Evolutionary conservation across 1,139 yeast genomes (phyloP).

Genomic region (Zygosaccharomyces pseudobailii): DNA sequence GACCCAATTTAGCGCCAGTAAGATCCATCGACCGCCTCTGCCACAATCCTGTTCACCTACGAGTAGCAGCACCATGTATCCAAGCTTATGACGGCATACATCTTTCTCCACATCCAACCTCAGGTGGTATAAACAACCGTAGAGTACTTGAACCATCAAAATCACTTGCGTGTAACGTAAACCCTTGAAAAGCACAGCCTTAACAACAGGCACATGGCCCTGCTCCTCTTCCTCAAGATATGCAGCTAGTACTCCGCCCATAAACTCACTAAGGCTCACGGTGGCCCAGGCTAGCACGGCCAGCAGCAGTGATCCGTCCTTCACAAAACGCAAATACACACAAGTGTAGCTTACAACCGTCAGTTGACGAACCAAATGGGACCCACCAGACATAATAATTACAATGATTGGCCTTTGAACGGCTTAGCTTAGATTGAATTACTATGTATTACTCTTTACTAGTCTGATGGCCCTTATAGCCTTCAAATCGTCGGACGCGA

Average conservation of each 20-base stretch:
- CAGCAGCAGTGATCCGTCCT: slow-evolving; percentile 13
- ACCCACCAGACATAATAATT: neutral
- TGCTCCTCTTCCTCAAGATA: slow-evolving; percentile 11
- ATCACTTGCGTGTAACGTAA: slow-evolving; percentile 15
- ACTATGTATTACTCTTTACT: neutral
- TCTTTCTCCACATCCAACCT: slow-evolving; percentile 12
- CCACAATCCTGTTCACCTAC: slow-evolving; percentile 21
- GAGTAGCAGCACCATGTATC: slow-evolving; percentile 16
- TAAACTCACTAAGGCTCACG: slow-evolving; percentile 10
- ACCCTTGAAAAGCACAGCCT: slow-evolving; percentile 12
- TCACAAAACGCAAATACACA: slow-evolving; percentile 11
- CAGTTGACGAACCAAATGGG: slow-evolving; percentile 1
- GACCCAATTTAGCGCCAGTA: slow-evolving; percentile 15
- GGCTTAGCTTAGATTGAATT: neutral
- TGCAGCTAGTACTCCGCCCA: slow-evolving; percentile 5
- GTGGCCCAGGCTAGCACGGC: slow-evolving; percentile 9
- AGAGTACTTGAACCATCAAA: slow-evolving; percentile 13
- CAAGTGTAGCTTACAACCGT: slow-evolving; percentile 9
- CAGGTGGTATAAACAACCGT: slow-evolving; percentile 13
- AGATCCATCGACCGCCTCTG: slow-evolving; percentile 13
- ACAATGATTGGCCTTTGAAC: neutral
- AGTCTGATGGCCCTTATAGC: neutral
- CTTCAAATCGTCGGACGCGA: neutral
- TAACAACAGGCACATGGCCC: slow-evolving; percentile 8
- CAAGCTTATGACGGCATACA: slow-evolving; percentile 15